A percentile compares a stretch with the other conserved stretches of the same genome.
These are phyloP conservation scores for Diaporthe vaccinii DNA, from an alignment of 2,329 filamentous ascomycete genomes.

Conservation along the genomic window DNA sequence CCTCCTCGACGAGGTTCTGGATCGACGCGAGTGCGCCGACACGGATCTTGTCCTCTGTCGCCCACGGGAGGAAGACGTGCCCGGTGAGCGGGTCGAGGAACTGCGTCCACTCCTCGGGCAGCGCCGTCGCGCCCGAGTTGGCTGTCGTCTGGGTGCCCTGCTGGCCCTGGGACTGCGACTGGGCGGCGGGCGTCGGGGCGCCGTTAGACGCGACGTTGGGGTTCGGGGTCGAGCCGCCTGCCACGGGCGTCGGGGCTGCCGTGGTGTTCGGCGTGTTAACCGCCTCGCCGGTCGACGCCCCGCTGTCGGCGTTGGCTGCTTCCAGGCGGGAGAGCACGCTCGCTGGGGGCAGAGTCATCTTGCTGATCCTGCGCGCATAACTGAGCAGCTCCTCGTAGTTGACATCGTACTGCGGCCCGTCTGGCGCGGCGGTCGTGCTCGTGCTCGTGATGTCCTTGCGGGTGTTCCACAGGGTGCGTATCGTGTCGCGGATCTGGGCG, in stretches of 20 bases:
- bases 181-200: conserved; percentile 33
- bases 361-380: conserved; percentile 85
- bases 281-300: conserved; percentile 46
- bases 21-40: conserved; percentile 75
- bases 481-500: conserved; percentile 77
- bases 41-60: conserved; percentile 77
- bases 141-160: conserved; percentile 40
- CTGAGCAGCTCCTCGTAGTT: conserved; percentile 80
- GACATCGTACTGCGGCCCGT: conserved; percentile 67
- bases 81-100: conserved; percentile 69
- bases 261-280: conserved; percentile 40
- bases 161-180: conserved; percentile 36
- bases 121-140: conserved; percentile 50
- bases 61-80: conserved; percentile 82
- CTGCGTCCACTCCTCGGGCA: conserved; percentile 63
- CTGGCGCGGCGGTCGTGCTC: conserved; percentile 68
- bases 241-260: conserved; percentile 46
- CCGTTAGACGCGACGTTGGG: conserved; percentile 41
- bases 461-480: conserved; percentile 77
- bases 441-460: conserved; percentile 80
- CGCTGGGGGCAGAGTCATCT: conserved; percentile 79
- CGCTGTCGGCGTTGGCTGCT: conserved; percentile 49
- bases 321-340: conserved; percentile 40
- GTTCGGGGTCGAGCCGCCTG: conserved; percentile 40
- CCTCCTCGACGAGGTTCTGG: conserved; percentile 72